Conservation (phyloP, 768 basidiomycete genomes). For the Russula abietina region DNA sequence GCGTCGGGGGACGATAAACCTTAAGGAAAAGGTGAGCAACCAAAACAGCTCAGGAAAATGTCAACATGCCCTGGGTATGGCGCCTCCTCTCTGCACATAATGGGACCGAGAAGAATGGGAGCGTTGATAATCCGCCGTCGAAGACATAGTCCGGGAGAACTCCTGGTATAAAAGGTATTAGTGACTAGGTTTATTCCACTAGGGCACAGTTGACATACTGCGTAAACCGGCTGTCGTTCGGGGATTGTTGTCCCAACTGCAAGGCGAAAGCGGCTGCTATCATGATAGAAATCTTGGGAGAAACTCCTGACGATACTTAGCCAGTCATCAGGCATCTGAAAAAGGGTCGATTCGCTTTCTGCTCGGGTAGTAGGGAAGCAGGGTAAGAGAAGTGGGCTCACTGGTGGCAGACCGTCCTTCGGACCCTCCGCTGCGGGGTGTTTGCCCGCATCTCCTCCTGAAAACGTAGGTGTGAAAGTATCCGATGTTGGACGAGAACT, state of each 20-base stretch:
- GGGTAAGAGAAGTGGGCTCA: not conserved
- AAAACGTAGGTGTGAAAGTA: slow-evolving; percentile 11
- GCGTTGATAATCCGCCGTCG: slow-evolving; percentile 6
- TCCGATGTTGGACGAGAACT: slow-evolving; percentile 16
- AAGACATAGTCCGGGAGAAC: slow-evolving; percentile 2
- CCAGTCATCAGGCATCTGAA: slow-evolving; percentile 21
- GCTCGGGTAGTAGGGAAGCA: not conserved
- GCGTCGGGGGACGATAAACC: slow-evolving; percentile 33
- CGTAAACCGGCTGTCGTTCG: slow-evolving; percentile 2
- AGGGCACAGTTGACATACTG: not conserved
- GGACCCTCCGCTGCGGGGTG: not conserved
- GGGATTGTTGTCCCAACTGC: not conserved
- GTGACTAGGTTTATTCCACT: not conserved
- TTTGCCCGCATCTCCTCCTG: not conserved
- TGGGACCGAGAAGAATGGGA: not conserved
- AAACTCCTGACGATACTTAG: slow-evolving; percentile 10
- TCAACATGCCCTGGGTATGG: slow-evolving; percentile 17
- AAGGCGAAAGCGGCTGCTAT: slow-evolving; percentile 1
- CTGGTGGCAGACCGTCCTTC: slow-evolving; percentile 6
- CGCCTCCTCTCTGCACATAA: not conserved
- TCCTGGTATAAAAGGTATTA: slow-evolving; percentile 1
- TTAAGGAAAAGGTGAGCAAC: slow-evolving; percentile 8
- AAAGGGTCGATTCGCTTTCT: not conserved
- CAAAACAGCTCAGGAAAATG: not conserved
- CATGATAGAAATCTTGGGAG: slow-evolving; percentile 1